These are phyloP conservation scores for Astragalus glycyphyllos DNA, from an alignment of 306 rosid genomes.

Conservation along the genomic window DNA sequence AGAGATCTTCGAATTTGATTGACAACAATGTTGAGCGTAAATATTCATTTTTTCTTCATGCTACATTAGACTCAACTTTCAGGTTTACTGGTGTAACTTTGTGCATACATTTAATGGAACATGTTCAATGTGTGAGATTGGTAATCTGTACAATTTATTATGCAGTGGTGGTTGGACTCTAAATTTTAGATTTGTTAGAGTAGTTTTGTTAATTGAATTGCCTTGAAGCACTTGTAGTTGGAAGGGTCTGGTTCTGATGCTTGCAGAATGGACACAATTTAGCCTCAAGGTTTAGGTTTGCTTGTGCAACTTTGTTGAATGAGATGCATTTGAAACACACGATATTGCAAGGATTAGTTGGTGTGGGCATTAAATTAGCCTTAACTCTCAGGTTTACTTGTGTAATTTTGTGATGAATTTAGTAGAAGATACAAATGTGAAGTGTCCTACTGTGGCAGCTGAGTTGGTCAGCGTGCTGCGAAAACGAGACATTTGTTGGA, in stretches of 20 bases:
- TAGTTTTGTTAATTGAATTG: constrained; percentile 30
- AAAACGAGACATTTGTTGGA: too few relatives aligned
- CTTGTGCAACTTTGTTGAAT: constrained; percentile 12
- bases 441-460: too few relatives aligned
- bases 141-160: neutral
- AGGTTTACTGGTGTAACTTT: constrained; percentile 10
- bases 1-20: neutral
- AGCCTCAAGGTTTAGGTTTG: constrained; percentile 21
- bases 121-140: neutral
- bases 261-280: neutral
- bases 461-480: too few relatives aligned
- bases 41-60: constrained; percentile 1
- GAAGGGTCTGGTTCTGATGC: constrained; percentile 9
- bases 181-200: neutral
- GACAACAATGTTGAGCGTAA: constrained; percentile 33
- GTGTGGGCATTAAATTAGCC: neutral
- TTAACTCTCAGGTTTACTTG: too few relatives aligned
- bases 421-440: too few relatives aligned
- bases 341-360: constrained; percentile 1
- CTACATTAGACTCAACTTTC: constrained; percentile 26
- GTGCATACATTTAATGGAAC: constrained; percentile 21
- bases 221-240: neutral
- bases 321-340: constrained; percentile 17
- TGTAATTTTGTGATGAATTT: too few relatives aligned
- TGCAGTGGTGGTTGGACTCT: constrained; percentile 1